Conservation (phyloP, 345 rosid species). For the Lenwebbia sp. region DNA sequence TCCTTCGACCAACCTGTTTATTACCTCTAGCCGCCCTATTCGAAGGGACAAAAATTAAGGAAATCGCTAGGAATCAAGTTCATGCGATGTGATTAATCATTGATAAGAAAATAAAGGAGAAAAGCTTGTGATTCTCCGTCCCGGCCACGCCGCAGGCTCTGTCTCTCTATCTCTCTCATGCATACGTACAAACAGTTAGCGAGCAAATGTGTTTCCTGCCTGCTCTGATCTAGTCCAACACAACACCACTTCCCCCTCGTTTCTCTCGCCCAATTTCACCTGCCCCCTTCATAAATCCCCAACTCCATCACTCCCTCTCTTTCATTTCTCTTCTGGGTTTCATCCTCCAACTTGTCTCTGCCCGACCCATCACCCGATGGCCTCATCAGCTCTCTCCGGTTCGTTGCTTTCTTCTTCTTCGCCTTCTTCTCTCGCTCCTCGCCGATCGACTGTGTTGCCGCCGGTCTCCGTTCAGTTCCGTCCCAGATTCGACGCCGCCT, state of each 20-base stretch:
- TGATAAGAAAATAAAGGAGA: neutral
- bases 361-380: neutral
- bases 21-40: neutral
- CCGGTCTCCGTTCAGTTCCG: neutral
- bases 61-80: neutral
- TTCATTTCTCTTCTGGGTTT: neutral
- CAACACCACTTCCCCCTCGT: neutral
- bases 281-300: neutral
- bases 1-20: neutral
- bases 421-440: neutral
- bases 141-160: neutral
- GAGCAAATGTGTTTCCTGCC: neutral
- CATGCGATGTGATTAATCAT: neutral
- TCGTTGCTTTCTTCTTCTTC: neutral
- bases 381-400: neutral
- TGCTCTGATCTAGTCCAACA: neutral
- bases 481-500: neutral
- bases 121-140: neutral
- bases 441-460: neutral
- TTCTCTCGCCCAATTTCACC: neutral
- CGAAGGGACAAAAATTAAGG: neutral
- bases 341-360: neutral
- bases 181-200: neutral
- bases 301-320: neutral
- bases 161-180: neutral